Conservation (phyloP, 2,329 filamentous ascomycete genomes). For the Chaetomium sp. region DNA sequence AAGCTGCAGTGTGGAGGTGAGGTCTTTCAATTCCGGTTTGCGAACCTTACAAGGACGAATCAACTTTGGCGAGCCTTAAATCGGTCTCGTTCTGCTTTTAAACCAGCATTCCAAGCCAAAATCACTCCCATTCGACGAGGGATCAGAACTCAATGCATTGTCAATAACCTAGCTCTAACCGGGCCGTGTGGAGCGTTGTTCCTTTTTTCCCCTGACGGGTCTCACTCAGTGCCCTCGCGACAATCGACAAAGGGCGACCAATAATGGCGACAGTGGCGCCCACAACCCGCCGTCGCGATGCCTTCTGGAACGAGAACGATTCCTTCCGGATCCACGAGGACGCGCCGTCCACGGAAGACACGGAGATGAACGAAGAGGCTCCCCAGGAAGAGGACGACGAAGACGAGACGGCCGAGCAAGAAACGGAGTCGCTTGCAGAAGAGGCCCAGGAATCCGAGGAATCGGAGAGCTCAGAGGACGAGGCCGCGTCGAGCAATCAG, state of each 20-base stretch:
- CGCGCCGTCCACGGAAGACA: conserved; percentile 41
- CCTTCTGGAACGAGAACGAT: conserved; percentile 39
- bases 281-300: conserved; percentile 29
- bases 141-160: conserved; percentile 2
- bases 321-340: conserved; percentile 46
- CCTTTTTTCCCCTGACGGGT: conserved; percentile 4
- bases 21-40: no score
- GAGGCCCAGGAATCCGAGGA: conserved; percentile 38
- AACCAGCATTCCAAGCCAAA: neutral
- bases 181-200: conserved; percentile 1
- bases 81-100: neutral
- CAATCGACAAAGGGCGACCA: neutral
- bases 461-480: conserved; percentile 48
- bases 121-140: neutral
- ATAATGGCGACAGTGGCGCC: conserved; percentile 20
- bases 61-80: no score
- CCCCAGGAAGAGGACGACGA: conserved; percentile 27
- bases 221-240: neutral
- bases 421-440: conserved; percentile 29
- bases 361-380: conserved; percentile 40
- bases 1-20: no score
- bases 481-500: conserved; percentile 58
- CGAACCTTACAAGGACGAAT: no score
- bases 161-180: conserved; percentile 8
- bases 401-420: conserved; percentile 24